phyloP scores from a whole-genome alignment of 2,329 filamentous ascomycete genomes.

The Neophaeococcomyces aloes region DNA sequence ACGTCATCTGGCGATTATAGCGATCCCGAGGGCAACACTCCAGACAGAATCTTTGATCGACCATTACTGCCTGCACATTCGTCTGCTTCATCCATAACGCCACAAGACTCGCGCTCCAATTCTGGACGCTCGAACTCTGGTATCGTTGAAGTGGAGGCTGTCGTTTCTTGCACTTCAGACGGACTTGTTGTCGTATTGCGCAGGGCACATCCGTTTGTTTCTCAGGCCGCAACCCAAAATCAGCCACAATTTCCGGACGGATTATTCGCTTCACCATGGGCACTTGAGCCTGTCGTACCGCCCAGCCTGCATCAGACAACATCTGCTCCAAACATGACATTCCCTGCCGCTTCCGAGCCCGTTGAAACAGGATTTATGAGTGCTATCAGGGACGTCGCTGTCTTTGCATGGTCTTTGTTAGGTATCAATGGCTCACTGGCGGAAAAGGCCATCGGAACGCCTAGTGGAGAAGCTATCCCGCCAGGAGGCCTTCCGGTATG shows the following conservation, averaged over 20 bases:
- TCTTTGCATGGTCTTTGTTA: slow-evolving; percentile 76
- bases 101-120: slow-evolving; percentile 9
- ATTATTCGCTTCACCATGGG: slow-evolving; percentile 73
- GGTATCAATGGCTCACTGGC: slow-evolving; percentile 70
- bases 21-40: slow-evolving; percentile 28
- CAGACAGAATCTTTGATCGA: slow-evolving; percentile 36
- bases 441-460: slow-evolving; percentile 51
- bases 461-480: slow-evolving; percentile 54
- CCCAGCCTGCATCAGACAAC: slow-evolving; percentile 9
- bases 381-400: slow-evolving; percentile 70
- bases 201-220: slow-evolving; percentile 60
- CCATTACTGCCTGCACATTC: slow-evolving; percentile 19
- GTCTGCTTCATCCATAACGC: slow-evolving; percentile 17
- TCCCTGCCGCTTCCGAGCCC: slow-evolving; percentile 32
- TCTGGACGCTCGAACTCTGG: slow-evolving; percentile 23
- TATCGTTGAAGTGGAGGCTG: slow-evolving; percentile 65
- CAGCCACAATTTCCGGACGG: slow-evolving; percentile 45
- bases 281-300: slow-evolving; percentile 49
- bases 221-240: slow-evolving; percentile 40
- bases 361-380: slow-evolving; percentile 54
- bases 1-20: slow-evolving; percentile 36
- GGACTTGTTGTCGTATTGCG: slow-evolving; percentile 73
- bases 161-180: slow-evolving; percentile 85
- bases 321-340: slow-evolving; percentile 27
- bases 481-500: slow-evolving; percentile 51